Evolutionary conservation across 2,329 filamentous ascomycete genomes (phyloP).

Genomic region (Fusarium hainanense): DNA sequence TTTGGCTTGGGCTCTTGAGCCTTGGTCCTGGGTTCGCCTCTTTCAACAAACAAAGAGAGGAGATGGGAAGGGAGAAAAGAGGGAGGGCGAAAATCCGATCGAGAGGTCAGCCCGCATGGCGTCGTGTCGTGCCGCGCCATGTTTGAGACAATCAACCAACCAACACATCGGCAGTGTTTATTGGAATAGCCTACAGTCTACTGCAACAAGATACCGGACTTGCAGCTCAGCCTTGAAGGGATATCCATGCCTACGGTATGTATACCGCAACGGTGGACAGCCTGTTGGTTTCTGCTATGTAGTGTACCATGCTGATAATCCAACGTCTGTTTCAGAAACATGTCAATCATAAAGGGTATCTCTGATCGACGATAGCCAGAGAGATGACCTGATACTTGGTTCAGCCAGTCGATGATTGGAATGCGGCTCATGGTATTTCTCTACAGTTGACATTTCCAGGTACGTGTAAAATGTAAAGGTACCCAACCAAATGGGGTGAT

Average conservation of each 20-base stretch:
- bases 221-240: not conserved
- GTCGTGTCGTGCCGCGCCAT: slow-evolving; percentile 19
- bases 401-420: slow-evolving; percentile 17
- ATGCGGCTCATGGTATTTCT: slow-evolving; percentile 8
- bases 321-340: slow-evolving; percentile 10
- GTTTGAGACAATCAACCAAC: slow-evolving; percentile 19
- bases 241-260: slow-evolving; percentile 2
- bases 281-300: not conserved
- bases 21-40: slow-evolving; percentile 9
- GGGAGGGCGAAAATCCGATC: slow-evolving; percentile 18
- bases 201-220: not conserved
- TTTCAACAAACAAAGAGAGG: not conserved
- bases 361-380: not conserved
- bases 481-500: not conserved
- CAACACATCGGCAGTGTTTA: slow-evolving; percentile 9
- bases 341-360: not conserved
- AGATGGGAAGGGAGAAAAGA: not conserved
- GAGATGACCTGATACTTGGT: slow-evolving; percentile 3
- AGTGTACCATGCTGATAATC: not conserved
- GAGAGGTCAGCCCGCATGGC: slow-evolving; percentile 18
- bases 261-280: slow-evolving; percentile 1
- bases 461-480: not conserved
- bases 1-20: not conserved
- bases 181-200: not conserved
- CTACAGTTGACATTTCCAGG: not conserved